Base-by-base conservation (phyloP, 164 flowering plant species). In the Vitis labrusca region DNA sequence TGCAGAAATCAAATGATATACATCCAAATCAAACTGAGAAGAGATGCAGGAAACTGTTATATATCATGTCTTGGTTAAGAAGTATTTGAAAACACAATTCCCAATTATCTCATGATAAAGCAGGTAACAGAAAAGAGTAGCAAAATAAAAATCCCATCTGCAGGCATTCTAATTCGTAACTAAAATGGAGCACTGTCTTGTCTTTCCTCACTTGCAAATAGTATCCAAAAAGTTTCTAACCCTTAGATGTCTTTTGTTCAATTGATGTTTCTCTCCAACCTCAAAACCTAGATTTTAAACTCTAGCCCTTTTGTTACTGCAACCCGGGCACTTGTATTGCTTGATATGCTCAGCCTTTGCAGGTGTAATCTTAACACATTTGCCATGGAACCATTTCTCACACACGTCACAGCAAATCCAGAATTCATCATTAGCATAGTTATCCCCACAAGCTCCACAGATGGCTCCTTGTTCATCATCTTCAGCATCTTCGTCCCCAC, bases 331-430 rank as follows among this genome's bases (percentile, higher is more conserved):
- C 73, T 91, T 91, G 82, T 91, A 91, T 74, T 89, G 97, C 86
- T 89, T 86, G 72, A 91, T 89, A 61, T 84, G 87, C 82, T 88
- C 94, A 15, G 94, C 97, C 80, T 82, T 85, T 8, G 97, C 91
- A 59, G 94, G 91, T 16, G 92, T 91, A 6, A 89, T 85, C 81
- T 85, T 89, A 10, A 91, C 97, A 62, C 93, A 91, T 71, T 84
- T 88, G 2, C 97, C 97, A 76, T 91, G 97, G 81, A 89, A 89
- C 97, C 94, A 91, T 79, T 73, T 83, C 81, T 91, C 94, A 16
- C 94, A 91, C 2, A 83, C 53, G 72, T 89, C 94, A 73, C 94
- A 89, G 77, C 91, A 88, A 70, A 91, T 89, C 97, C 97, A 88
- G 63, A 88, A 90, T 64, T 85, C 93, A 55, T 86, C 91, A 15